Evolutionary conservation across 768 basidiomycete species (phyloP), one percentile per base, ranked within the genome.

Genomic region (Russula foetens): DNA sequence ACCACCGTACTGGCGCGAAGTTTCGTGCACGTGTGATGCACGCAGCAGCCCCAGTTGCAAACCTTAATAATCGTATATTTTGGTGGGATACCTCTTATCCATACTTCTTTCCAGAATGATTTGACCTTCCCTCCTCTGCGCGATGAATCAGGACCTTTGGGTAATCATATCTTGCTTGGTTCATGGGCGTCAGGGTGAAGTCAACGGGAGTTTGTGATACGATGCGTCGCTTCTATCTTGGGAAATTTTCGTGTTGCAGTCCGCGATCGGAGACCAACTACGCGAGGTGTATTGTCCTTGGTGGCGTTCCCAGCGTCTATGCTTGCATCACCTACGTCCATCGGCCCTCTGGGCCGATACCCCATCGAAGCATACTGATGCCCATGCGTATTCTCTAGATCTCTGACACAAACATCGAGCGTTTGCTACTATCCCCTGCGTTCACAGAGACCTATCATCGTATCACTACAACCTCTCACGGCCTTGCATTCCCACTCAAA

Each of bases 401-500:
- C 58, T 70, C 76, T 41, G 70, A 75, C 29, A 74, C 80, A 49
- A 73, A 80, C 24, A 83, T 93, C 65, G 75, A 79, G 64, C 78
- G 83, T 15, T 75, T 92, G 21, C 69, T 93, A 15, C 71, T 76
- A 39, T 89, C 89, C 7, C 76, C 83, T 11, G 78, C 84, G 0
- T 89, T 92, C 69, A 78, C 75, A 8, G 71, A 73, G 44, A 82
- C 85, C 2, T 88, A 84, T 71, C 74, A 79, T 59, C 80, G 83
- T 53, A 79, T 88, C 3, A 84, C 84, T 8, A 67, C 71, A 17
- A 72, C 78, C 19, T 58, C 62, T 51, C 89, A 92, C 72, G 90
- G 90, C 29, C 76, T 92, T 52, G 75, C 81, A 7, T 76, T 95
- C 59, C 92, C 92, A 2, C 80, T 96, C 53, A 84, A 85, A 2